A percentile compares a stretch with the other conserved stretches of the same genome.
These are phyloP conservation scores for Cladosporium sp. DNA, from an alignment of 2,329 filamentous ascomycete species.

Conservation along the genomic window DNA sequence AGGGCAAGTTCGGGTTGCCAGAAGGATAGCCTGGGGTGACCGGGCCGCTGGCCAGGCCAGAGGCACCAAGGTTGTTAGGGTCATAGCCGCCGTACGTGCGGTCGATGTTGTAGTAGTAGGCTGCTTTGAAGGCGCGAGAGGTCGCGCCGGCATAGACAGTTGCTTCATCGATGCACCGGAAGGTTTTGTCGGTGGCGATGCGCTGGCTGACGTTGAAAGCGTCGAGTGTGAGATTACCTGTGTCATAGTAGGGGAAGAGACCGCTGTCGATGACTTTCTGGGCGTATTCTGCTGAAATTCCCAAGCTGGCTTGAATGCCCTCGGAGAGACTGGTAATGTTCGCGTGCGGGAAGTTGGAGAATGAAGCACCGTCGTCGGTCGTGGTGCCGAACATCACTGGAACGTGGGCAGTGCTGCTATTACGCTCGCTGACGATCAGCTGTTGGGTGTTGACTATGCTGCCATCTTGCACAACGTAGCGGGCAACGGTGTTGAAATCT, in stretches of 20 bases:
- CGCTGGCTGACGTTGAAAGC: constrained; percentile 53
- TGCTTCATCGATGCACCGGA: constrained; percentile 57
- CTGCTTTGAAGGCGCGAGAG: constrained; percentile 42
- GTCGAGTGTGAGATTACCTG: constrained; percentile 50
- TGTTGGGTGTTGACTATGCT: constrained; percentile 49
- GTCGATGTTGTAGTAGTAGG: constrained; percentile 59
- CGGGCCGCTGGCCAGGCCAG: constrained; percentile 30
- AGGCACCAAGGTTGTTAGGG: constrained; percentile 50
- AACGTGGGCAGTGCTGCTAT: constrained; percentile 45
- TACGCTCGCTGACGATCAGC: constrained; percentile 41
- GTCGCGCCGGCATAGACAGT: constrained; percentile 49
- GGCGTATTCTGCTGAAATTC: constrained; percentile 39
- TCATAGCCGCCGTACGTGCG: constrained; percentile 51
- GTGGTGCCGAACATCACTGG: constrained; percentile 54
- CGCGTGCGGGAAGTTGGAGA: constrained; percentile 45
- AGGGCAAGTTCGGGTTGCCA: constrained; percentile 48
- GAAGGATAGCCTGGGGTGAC: constrained; percentile 34
- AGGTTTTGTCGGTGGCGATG: constrained; percentile 54
- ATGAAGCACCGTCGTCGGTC: constrained; percentile 53
- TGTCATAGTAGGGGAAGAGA: constrained; percentile 48
- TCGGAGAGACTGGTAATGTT: constrained; percentile 39
- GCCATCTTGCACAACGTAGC: constrained; percentile 56
- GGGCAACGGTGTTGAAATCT: constrained; percentile 38
- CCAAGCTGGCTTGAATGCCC: constrained; percentile 42
- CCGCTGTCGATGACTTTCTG: constrained; percentile 38